Evolutionary conservation across 1,284 basidiomycete species (phyloP).

Genomic region (Neonothopanus nambi): DNA sequence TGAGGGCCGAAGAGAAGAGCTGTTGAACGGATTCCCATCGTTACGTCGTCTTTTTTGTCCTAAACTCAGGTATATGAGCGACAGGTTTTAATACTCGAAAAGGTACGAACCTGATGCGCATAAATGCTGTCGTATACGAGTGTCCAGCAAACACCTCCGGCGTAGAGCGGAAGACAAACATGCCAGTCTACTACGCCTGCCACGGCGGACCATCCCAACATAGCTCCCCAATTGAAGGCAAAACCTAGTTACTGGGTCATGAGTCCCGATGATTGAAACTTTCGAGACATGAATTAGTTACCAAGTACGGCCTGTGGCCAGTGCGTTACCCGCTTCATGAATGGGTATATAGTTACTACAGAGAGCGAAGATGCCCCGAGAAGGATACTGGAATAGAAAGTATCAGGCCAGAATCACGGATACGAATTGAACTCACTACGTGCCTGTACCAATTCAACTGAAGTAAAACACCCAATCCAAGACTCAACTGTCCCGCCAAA

Average conservation of each 20-base stretch:
- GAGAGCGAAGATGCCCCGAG: constrained; percentile 90
- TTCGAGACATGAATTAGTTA: constrained; percentile 33
- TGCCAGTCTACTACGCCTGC: constrained; percentile 82
- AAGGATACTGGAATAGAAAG: constrained; percentile 62
- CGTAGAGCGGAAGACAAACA: constrained; percentile 87
- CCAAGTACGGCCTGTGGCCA: constrained; percentile 96
- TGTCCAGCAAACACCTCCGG: constrained; percentile 90
- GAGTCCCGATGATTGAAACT: background rate
- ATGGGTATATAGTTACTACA: constrained; percentile 87
- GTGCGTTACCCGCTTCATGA: constrained; percentile 97
- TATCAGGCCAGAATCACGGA: background rate
- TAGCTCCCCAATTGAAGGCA: constrained; percentile 96
- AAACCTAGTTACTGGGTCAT: constrained; percentile 56
- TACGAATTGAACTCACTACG: constrained; percentile 20
- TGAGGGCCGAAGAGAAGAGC: constrained; percentile 86
- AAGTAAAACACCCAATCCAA: constrained; percentile 86
- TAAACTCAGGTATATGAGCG: constrained; percentile 32
- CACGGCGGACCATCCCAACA: constrained; percentile 96
- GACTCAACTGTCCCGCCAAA: constrained; percentile 80
- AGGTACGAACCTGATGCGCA: constrained; percentile 81
- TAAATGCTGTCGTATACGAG: constrained; percentile 98
- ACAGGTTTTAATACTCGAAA: constrained; percentile 2
- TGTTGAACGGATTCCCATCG: constrained; percentile 90
- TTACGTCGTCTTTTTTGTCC: constrained; percentile 93
- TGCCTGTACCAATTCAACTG: constrained; percentile 96